Evolutionary conservation across 1,284 basidiomycete genomes (phyloP), one percentile per base, ranked within the genome.

Genomic region (Cutaneotrichosporon mucoides): DNA sequence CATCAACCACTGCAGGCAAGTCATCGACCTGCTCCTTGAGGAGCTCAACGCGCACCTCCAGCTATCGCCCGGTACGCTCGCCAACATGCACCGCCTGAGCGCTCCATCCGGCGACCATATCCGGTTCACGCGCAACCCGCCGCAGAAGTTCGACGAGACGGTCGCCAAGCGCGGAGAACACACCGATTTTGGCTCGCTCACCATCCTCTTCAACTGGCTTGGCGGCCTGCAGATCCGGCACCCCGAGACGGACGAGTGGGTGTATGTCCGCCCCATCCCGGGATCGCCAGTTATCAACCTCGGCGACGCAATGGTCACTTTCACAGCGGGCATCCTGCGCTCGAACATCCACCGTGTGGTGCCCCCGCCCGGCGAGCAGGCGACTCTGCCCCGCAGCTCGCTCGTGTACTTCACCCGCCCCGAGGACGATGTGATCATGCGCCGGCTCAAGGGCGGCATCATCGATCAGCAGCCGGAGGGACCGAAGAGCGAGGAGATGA

Each of bases 211-310:
- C 71, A 88, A 88, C 70, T 82, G 82, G 12, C 81, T 89, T 0
- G 87, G 87, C 3, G 88, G 88, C 0, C 76, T 89, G 6, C 88
- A 89, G 66, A 86, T 88, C 1, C 79, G 88, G 44, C 81, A 82
- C 1, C 86, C 86, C 0, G 84, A 84, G 3, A 77, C 81, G 9
- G 80, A 83, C n/a, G 73, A 81, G 24, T 89, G 87, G 87, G 84
- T 84, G 65, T 88, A 87, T 62, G 80, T 88, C 60, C 34, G 84
- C 82, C 86, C 86, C 1, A 68, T 87, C 35, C 82, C 83, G 0
- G 82, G 83, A 0, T 82, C 85, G 59, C 83, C 83, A 2, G 79
- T 86, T 34, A 85, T 85, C 70, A 86, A 86, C 63, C 57, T 86
- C 9, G 85, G 85, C 8, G 85, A 86, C 59, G 82, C 84, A 1